Evolutionary conservation across 2,329 filamentous ascomycete genomes (phyloP).

Genomic region (Setomelanomma holmii): DNA sequence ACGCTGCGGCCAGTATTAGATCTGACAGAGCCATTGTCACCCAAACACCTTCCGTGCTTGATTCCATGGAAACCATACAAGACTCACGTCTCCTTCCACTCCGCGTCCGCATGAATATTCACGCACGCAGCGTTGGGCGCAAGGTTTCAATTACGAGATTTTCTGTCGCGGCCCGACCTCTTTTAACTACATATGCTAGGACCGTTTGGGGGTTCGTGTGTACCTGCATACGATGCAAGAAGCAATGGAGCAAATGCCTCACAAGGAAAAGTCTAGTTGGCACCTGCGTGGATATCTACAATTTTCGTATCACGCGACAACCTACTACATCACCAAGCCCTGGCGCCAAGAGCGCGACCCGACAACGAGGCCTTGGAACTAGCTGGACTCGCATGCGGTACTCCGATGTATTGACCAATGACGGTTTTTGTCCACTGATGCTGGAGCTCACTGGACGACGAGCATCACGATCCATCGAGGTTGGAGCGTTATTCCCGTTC

Average conservation of each 20-base stretch:
- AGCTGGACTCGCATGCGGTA: too few species aligned
- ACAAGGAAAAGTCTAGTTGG: neutral
- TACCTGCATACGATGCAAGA: constrained; percentile 5
- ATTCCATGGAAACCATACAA: neutral
- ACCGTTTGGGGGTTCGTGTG: neutral
- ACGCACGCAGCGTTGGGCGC: neutral
- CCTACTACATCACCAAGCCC: constrained; percentile 29
- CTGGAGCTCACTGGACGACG: too few species aligned
- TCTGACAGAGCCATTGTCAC: neutral
- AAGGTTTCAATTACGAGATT: constrained; percentile 9
- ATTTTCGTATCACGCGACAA: neutral
- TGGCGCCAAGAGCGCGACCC: constrained; percentile 44
- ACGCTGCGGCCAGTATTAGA: neutral
- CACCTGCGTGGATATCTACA: neutral
- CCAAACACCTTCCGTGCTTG: neutral
- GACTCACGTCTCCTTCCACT: neutral
- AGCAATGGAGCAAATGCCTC: constrained; percentile 10
- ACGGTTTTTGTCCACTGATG: too few species aligned
- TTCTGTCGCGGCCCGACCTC: constrained; percentile 14
- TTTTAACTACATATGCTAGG: too few species aligned
- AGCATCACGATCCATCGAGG: too few species aligned
- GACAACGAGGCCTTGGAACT: constrained; percentile 32
- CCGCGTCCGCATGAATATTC: constrained; percentile 15
- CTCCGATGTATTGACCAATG: too few species aligned
- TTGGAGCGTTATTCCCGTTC: too few species aligned